Base-by-base conservation (phyloP, 345 rosid species). In the Geranium brycei region DNA sequence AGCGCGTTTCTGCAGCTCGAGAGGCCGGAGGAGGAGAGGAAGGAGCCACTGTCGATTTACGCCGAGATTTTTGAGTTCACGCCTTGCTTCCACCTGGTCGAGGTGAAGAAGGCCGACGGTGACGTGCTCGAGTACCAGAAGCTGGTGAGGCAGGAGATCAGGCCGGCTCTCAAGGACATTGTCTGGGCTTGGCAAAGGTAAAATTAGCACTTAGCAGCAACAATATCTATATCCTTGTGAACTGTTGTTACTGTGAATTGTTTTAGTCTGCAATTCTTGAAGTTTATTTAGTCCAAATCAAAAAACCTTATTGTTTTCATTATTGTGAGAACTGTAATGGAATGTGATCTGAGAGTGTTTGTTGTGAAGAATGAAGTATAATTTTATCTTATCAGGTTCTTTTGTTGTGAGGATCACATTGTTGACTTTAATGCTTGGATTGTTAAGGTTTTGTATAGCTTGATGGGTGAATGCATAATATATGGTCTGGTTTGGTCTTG, bases 181-280 rank as follows among this genome's bases (percentile, higher is more conserved):
- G 76, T 76, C 19, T 76, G 80, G 76, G 61, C 70, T 0, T 79
- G 83, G 83, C 80, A 76, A 62, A 79, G 57, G 70, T 63, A 51
- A 76, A 74, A 15, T 56, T 17, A 63, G n/a, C n/a, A n/a, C n/a
- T n/a, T 62, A 53, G 17, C 62, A 55, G 17, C 61, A 18, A 41
- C 17, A 60, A 32, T n/a, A n/a, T 7, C 58, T 57, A 18, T 69
- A 19, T 2, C 58, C 51, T 10, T 18, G 66, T 6, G 40, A 58
- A 32, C 6, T 55, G 15, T 62, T 10, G 56, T 62, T 57, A n/a
- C 12, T 40, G 14, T 35, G 41, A 56, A 57, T 57, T 68, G 41
- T 35, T 1, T 35, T 35, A 7, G 5, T 35, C 1, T 35, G 10
- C 41, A 1, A 7, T 35, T 35, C 41, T 35, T 4, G 41, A 35